phyloP scores from a whole-genome alignment of 768 basidiomycete species.

The Crassisporium funariophilum region DNA sequence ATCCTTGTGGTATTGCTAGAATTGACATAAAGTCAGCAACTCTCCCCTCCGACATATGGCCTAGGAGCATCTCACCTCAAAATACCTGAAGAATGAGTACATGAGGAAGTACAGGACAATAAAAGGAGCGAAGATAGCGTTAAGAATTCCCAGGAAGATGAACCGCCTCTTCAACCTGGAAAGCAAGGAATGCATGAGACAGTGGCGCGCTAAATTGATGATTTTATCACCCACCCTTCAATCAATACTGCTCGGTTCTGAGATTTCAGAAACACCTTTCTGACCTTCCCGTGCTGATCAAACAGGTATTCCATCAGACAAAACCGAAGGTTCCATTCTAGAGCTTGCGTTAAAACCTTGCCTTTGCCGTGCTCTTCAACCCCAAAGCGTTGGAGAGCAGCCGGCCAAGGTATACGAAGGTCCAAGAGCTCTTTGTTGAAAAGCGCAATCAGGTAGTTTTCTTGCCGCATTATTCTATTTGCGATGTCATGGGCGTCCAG shows the following conservation, averaged over 20 bases:
- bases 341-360: constrained; percentile 79
- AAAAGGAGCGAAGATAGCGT: constrained; percentile 94
- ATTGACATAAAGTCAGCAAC: background rate
- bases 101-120: constrained; percentile 95
- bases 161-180: constrained; percentile 79
- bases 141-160: constrained; percentile 96
- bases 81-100: constrained; percentile 99
- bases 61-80: too few relatives aligned
- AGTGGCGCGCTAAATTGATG: background rate
- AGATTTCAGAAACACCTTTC: constrained; percentile 88
- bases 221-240: constrained; percentile 62
- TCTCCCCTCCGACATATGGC: constrained; percentile 20
- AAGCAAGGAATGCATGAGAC: constrained; percentile 4
- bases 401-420: constrained; percentile 79
- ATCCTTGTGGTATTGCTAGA: constrained; percentile 97
- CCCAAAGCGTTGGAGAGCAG: constrained; percentile 51
- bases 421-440: constrained; percentile 97
- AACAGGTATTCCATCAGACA: constrained; percentile 96
- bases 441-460: constrained; percentile 96
- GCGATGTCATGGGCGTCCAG: constrained; percentile 98
- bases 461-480: constrained; percentile 96
- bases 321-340: constrained; percentile 98
- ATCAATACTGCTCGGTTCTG: constrained; percentile 78
- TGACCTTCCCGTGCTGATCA: constrained; percentile 84
- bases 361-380: constrained; percentile 64